Evolutionary conservation across 2,329 filamentous ascomycete species (phyloP).

Genomic region (Volutella citrinella): DNA sequence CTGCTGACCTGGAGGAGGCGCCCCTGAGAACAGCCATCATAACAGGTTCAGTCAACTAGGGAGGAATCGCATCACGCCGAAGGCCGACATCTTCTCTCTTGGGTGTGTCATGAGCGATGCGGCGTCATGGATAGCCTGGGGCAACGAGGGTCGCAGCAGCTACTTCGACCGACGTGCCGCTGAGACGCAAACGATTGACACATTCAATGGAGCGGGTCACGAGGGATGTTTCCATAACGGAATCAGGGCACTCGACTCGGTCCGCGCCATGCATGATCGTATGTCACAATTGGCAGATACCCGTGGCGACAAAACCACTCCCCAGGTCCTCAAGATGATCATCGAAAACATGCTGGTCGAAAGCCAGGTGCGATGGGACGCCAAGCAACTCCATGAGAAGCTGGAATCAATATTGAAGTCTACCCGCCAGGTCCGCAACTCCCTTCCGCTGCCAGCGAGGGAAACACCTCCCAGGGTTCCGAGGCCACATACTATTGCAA

Average conservation of each 20-base stretch:
- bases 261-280: background rate
- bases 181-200: background rate
- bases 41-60: background rate
- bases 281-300: background rate
- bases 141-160: background rate
- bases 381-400: background rate
- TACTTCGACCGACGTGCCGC: background rate
- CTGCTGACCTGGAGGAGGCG: background rate
- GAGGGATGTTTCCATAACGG: slow-evolving; percentile 6
- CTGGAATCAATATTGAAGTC: background rate
- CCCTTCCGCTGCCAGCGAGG: too few relatives aligned
- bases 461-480: too few relatives aligned
- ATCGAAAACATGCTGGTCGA: background rate
- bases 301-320: background rate
- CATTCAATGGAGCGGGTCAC: background rate
- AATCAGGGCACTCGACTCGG: background rate
- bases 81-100: slow-evolving; percentile 6
- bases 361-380: background rate
- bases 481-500: too few relatives aligned
- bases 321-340: background rate
- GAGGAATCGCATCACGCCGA: background rate
- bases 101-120: slow-evolving; percentile 7
- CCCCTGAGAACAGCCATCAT: slow-evolving; percentile 6
- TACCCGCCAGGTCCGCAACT: too few relatives aligned
- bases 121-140: slow-evolving; percentile 1